Evolutionary conservation across 2,329 filamentous ascomycete species (phyloP), one percentile per base, ranked within the genome.

Genomic region (Kalmusia sp.): DNA sequence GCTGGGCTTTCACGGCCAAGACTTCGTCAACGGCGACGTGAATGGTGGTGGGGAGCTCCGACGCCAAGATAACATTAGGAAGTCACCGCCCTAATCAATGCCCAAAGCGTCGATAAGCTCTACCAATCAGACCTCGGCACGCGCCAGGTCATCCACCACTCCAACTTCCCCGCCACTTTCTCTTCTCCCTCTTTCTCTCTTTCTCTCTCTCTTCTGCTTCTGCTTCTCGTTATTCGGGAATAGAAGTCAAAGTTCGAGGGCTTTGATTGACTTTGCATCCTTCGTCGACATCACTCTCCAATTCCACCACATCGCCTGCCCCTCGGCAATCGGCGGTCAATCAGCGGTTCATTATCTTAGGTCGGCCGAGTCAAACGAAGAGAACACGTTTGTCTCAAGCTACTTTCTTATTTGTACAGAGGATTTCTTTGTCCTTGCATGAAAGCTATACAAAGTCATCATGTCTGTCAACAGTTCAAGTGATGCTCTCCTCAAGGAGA

Each of bases 401-500:
- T 34, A 44, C 40, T 54, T 51, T 30, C 49, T 22, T 45, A 39
- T 37, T 53, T 37, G 30, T 50, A 41, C 11, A 39, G 33, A 35
- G 25, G 21, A 44, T 51, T n/a, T 39, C 40, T 35, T 51, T 55
- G 48, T 55, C 27, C 31, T 44, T 60, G 44, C 45, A 43, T 50
- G 33, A 44, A 19, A 51, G 6, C 30, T 51, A 33, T 25, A 44
- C 17, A 49, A 35, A 38, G 35, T 49, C 58, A 61, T 55, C 58
- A 73, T 73, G 70, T 70, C 70, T 54, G 45, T 55, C 51, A 59
- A 67, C 54, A 65, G 59, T 58, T 60, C 60, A 44, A 68, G 64
- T 65, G 68, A 72, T 65, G 63, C 63, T 57, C 65, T 82, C 39
- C 74, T 86, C 52, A 79, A 80, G 59, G 80, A 84, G 70, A 84